These are phyloP conservation scores for Candida loeiensis DNA, from an alignment of 805 yeast species.

Conservation along the genomic window DNA sequence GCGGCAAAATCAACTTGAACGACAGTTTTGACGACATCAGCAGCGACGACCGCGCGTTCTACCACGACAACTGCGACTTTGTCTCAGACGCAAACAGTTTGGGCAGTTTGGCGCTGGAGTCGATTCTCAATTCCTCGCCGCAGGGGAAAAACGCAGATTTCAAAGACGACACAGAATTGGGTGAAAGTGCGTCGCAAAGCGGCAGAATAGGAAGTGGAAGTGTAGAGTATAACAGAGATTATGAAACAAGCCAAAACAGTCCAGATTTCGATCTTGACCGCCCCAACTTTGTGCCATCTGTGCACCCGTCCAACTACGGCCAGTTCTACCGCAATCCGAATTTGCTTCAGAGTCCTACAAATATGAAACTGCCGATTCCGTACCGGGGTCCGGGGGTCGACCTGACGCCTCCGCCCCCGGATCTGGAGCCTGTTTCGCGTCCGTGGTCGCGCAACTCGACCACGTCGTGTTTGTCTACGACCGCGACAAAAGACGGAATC, in stretches of 20 bases:
- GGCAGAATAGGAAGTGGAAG: too few species aligned
- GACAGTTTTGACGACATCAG: slow-evolving; percentile 21
- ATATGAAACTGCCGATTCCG: not conserved
- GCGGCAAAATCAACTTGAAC: slow-evolving; percentile 31
- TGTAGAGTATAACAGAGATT: too few species aligned
- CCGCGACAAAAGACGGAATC: slow-evolving; percentile 71
- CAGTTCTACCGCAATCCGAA: not conserved
- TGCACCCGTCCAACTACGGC: not conserved
- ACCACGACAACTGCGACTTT: slow-evolving; percentile 14
- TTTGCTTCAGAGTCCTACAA: not conserved
- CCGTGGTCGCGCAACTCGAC: slow-evolving; percentile 60
- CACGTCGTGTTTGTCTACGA: slow-evolving; percentile 66
- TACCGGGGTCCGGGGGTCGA: not conserved
- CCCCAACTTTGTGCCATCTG: not conserved
- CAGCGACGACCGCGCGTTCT: slow-evolving; percentile 4
- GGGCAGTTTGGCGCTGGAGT: not conserved
- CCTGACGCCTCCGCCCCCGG: slow-evolving; percentile 7
- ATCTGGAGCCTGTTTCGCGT: slow-evolving; percentile 39
- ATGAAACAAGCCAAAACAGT: too few species aligned
- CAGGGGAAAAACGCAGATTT: not conserved
- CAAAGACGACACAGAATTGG: not conserved
- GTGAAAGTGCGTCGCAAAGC: not conserved
- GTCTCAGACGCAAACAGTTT: slow-evolving; percentile 4
- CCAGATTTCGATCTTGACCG: too few species aligned
- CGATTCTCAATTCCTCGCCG: not conserved